phyloP scores from a whole-genome alignment of 257 asterid genomes.

The Verbascum thapsus region DNA sequence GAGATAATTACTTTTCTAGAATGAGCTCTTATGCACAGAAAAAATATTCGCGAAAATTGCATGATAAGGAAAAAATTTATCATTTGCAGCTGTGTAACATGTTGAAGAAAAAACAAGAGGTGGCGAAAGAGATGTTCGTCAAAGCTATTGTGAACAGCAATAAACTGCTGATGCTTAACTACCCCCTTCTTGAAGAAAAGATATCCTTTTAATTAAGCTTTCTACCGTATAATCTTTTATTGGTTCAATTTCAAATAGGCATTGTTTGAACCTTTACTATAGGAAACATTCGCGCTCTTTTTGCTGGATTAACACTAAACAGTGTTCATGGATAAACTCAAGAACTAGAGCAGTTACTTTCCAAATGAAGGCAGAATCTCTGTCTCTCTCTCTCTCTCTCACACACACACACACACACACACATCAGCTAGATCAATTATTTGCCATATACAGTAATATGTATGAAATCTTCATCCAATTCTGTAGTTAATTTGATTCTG shows the following conservation, averaged over 20 bases:
- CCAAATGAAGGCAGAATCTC: slow-evolving; percentile 35
- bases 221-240: slow-evolving; percentile 3
- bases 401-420: too few relatives aligned
- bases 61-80: slow-evolving; percentile 18
- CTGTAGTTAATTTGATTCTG: background rate
- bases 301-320: slow-evolving; percentile 43
- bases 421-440: too few relatives aligned
- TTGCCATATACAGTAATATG: background rate
- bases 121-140: slow-evolving; percentile 75
- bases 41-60: background rate
- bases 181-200: slow-evolving; percentile 66
- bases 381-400: too few relatives aligned
- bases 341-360: slow-evolving; percentile 22
- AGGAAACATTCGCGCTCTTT: slow-evolving; percentile 54
- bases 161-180: slow-evolving; percentile 77
- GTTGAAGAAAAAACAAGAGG: slow-evolving; percentile 75
- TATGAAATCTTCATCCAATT: background rate
- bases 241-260: slow-evolving; percentile 14
- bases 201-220: slow-evolving; percentile 70
- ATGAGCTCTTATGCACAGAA: too few relatives aligned
- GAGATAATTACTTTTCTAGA: too few relatives aligned
- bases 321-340: slow-evolving; percentile 28
- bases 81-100: slow-evolving; percentile 72
- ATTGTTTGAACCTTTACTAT: slow-evolving; percentile 48
- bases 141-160: slow-evolving; percentile 78